Evolutionary conservation across 108 stramenopile genomes (phyloP), one percentile per base, ranked within the genome.

Genomic region (Mayamaea pseudoterrestris): DNA sequence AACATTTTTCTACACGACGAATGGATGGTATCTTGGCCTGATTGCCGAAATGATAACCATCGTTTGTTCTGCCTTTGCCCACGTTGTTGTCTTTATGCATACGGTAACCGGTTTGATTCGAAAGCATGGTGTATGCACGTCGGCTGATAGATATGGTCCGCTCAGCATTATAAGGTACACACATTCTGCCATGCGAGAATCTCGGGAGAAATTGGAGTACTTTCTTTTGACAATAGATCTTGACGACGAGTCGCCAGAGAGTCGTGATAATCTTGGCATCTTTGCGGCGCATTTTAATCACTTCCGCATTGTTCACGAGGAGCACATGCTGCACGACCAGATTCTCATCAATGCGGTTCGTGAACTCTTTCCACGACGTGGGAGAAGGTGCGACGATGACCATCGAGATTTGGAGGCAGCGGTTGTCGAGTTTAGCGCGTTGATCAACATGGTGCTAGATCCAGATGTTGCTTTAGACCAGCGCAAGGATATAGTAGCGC

Each of bases 271-370:
- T 30, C 14, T 63, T 8, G 45, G 20, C 13, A 12, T 63, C 24
- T 63, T 63, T 42, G 62, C 62, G 13, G 62, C 37, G 1, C 62
- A 63, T 25, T 56, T 63, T 39, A 55, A 56, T 22, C 62, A 55
- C 7, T 56, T 63, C 46, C 30, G 47, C 27, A 63, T 56, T 23
- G 17, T 56, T 21, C 62, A 63, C 47, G 55, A 56, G 26, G 62
- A 63, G 29, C 62, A 63, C 27, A 2, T 40, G 37, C 55, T 56
- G 41, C 62, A 63, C 37, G 62, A 63, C 47, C 29, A 63, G 35
- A 44, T 63, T 26, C 55, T 63, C 24, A 56, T 63, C 62, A 63
- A 63, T 21, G 31, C 35, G 13, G 55, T 63, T 40, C 55, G 56
- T 26, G 62, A 63, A 26, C 56, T 20, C 9, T 63, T 63, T 35